Base-by-base conservation (phyloP, 164 flowering plant genomes). In the Aristolochia californica region DNA sequence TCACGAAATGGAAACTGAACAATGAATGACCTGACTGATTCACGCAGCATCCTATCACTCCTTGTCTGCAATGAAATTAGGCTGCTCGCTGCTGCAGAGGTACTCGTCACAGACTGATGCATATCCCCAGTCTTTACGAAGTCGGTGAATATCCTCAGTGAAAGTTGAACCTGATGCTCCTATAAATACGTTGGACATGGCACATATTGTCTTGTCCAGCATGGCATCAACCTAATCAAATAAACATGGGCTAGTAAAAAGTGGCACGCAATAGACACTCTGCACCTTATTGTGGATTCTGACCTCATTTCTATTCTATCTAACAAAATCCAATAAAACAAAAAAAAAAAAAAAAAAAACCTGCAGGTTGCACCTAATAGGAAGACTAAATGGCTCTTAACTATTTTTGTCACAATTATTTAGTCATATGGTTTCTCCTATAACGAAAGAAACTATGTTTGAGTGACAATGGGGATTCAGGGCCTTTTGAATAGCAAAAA, bases 121-220 rank as follows among this genome's bases (percentile, higher is more conserved):
- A 5, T 83, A 72, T 45, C 78, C 78, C 97, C 97, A 89, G 54
- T 76, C 95, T 70, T 77, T 89, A 14, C 97, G 74, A 3, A 94
- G 83, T 61, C 97, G 76, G 53, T 83, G 30, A 55, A 93, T 89
- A 70, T 93, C 97, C 63, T 94, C 97, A 0, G 99, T 94, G 77
- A 94, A 94, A 13, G 96, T 89, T 34, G 99, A 89, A n/a, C 99
- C 97, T 10, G 93, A 66, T 11, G 97, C 66, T 55, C 96, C 99
- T 43, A 94, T 83, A 69, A 89, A 94, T 57, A 84, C 96, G 43
- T 66, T 69, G 0, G 99, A 76, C 83, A 87, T 69, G 0, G 96
- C 96, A 66, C 91, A 79, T 10, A 94, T 89, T 18, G 97, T 85
- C 72, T 94, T 89, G 71, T 93, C 99, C 67, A 93, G 80, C 99